These are phyloP conservation scores for Calocybe gambosa DNA, from an alignment of 1,284 basidiomycete species.

Conservation along the genomic window DNA sequence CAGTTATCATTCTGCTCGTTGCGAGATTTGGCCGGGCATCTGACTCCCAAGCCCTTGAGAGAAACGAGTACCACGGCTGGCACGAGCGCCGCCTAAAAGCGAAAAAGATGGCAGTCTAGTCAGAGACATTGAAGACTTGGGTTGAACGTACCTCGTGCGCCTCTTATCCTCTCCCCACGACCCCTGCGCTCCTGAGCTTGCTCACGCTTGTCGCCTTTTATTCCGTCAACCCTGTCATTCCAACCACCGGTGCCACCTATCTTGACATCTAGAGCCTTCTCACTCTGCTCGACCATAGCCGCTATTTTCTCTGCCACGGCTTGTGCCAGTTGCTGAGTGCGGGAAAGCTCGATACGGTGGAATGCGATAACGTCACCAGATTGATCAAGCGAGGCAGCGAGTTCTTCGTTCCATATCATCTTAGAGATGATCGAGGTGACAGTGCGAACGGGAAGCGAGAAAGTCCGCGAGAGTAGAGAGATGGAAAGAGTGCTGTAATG, in stretches of 20 bases:
- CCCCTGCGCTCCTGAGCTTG: slow-evolving; percentile 69
- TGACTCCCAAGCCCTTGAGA: slow-evolving; percentile 76
- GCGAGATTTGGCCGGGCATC: slow-evolving; percentile 45
- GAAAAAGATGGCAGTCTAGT: slow-evolving; percentile 1
- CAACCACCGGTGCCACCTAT: slow-evolving; percentile 66
- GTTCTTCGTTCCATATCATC: slow-evolving; percentile 99
- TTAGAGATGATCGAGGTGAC: slow-evolving; percentile 93
- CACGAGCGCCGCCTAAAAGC: slow-evolving; percentile 47
- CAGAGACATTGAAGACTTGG: neutral
- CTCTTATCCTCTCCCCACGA: slow-evolving; percentile 58
- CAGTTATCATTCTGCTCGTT: slow-evolving; percentile 22
- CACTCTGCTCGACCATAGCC: slow-evolving; percentile 90
- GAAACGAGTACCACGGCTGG: slow-evolving; percentile 68
- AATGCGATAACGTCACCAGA: slow-evolving; percentile 84
- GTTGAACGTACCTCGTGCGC: slow-evolving; percentile 44
- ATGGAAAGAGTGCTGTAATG: slow-evolving; percentile 93
- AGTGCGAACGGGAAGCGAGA: slow-evolving; percentile 73
- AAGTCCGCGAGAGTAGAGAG: slow-evolving; percentile 80
- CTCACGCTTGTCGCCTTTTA: slow-evolving; percentile 75
- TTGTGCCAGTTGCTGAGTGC: slow-evolving; percentile 86
- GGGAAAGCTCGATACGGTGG: slow-evolving; percentile 83
- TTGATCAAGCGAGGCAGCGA: slow-evolving; percentile 91
- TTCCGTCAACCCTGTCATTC: slow-evolving; percentile 63
- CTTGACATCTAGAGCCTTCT: slow-evolving; percentile 89
- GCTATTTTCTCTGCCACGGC: slow-evolving; percentile 86